Evolutionary conservation across 2,329 filamentous ascomycete genomes (phyloP).

Genomic region (Fusarium continuum): DNA sequence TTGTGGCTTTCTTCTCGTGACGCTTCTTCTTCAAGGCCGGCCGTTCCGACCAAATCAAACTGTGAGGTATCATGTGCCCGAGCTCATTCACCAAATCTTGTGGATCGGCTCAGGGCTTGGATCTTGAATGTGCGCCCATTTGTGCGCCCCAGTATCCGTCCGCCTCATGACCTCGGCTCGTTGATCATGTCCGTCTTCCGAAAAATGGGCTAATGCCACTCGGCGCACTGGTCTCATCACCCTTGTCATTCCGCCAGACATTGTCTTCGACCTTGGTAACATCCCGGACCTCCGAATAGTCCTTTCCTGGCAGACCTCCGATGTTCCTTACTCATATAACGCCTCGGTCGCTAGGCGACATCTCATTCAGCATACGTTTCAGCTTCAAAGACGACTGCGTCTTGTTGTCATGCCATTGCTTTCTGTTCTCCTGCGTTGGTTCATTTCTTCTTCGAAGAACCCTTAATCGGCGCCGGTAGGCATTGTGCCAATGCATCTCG

Average conservation of each 20-base stretch:
- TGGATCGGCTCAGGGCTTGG: background rate
- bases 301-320: background rate
- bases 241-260: conserved; percentile 1
- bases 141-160: conserved; percentile 1
- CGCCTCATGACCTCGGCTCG: background rate
- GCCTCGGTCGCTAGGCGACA: conserved; percentile 26
- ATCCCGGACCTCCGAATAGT: conserved; percentile 18
- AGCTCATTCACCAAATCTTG: conserved; percentile 3
- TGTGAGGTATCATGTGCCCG: conserved; percentile 24
- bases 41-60: conserved; percentile 11
- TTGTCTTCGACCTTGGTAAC: conserved; percentile 14
- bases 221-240: background rate
- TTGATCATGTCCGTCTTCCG: conserved; percentile 1
- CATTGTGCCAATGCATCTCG: conserved; percentile 62
- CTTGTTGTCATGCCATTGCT: conserved; percentile 11
- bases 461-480: conserved; percentile 67
- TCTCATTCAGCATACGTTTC: conserved; percentile 17
- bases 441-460: conserved; percentile 49
- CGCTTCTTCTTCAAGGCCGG: conserved; percentile 1
- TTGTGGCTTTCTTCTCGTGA: conserved; percentile 8
- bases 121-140: conserved; percentile 10
- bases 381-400: background rate
- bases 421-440: conserved; percentile 15
- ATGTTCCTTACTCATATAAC: conserved; percentile 6
- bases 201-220: background rate